phyloP scores from a whole-genome alignment of 805 yeast genomes.

The Candida berthetii region DNA sequence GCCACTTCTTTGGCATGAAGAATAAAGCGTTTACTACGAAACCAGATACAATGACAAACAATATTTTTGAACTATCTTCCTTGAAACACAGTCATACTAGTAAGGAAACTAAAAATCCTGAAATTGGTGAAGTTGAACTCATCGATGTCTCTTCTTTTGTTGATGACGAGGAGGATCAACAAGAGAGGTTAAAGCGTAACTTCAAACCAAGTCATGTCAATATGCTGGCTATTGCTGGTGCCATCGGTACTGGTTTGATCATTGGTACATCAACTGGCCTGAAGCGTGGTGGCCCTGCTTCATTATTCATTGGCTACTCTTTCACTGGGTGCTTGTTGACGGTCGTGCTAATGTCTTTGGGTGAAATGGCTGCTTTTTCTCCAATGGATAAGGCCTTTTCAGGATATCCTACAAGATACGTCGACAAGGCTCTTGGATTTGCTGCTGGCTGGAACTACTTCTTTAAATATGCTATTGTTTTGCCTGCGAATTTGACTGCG shows the following conservation, averaged over 20 bases:
- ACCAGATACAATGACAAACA: no score
- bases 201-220: constrained; percentile 25
- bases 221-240: constrained; percentile 64
- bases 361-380: constrained; percentile 46
- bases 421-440: constrained; percentile 47
- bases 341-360: constrained; percentile 40
- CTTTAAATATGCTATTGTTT: constrained; percentile 40
- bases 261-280: constrained; percentile 49
- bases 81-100: no score
- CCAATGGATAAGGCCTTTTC: constrained; percentile 37
- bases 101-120: neutral
- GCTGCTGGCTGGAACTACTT: constrained; percentile 50
- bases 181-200: neutral
- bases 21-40: no score
- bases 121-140: neutral
- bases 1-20: no score
- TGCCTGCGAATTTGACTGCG: constrained; percentile 51
- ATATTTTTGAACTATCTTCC: no score
- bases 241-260: constrained; percentile 56
- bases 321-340: constrained; percentile 43
- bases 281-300: constrained; percentile 44
- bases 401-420: constrained; percentile 39
- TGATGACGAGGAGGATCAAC: neutral
- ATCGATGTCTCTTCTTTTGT: neutral
- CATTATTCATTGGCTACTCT: constrained; percentile 39